phyloP scores from a whole-genome alignment of 495 filamentous ascomycete species.

The Xylona heveae region DNA sequence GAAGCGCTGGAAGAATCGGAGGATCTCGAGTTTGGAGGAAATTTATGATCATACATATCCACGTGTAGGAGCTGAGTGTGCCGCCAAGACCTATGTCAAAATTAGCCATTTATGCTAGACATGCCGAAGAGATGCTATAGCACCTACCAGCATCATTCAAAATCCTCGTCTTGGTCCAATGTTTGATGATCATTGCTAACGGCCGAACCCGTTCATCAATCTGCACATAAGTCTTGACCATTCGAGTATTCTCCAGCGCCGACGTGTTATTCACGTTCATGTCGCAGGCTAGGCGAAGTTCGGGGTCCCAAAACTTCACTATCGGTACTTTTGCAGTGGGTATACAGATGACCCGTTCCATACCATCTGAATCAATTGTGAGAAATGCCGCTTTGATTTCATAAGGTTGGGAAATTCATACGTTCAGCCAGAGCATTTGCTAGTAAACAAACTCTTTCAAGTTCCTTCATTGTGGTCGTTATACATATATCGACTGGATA shows the following conservation, averaged over 20 bases:
- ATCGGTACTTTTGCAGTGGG: slow-evolving; percentile 91
- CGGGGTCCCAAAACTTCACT: slow-evolving; percentile 97
- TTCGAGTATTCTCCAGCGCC: slow-evolving; percentile 86
- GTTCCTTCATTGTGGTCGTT: slow-evolving; percentile 62
- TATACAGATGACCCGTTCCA: slow-evolving; percentile 88
- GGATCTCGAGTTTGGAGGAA: slow-evolving; percentile 83
- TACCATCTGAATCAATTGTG: slow-evolving; percentile 43
- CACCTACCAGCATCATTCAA: slow-evolving; percentile 84
- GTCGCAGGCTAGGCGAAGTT: slow-evolving; percentile 76
- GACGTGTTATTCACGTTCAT: slow-evolving; percentile 97
- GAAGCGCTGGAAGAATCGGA: slow-evolving; percentile 71
- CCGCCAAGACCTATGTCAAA: slow-evolving; percentile 53
- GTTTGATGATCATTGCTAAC: slow-evolving; percentile 86
- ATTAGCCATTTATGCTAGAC: slow-evolving; percentile 3
- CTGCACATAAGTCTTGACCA: slow-evolving; percentile 95
- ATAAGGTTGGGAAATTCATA: slow-evolving; percentile 22
- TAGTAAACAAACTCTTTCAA: slow-evolving; percentile 74
- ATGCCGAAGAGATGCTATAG: too few relatives aligned
- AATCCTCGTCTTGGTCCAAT: slow-evolving; percentile 85
- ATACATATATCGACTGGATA: slow-evolving; percentile 85
- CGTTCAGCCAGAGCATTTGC: slow-evolving; percentile 66
- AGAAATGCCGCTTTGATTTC: not conserved
- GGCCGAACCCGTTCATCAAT: slow-evolving; percentile 80
- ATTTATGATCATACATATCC: slow-evolving; percentile 96
- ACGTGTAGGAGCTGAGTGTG: slow-evolving; percentile 96